Conservation (phyloP, 2,329 filamentous ascomycete genomes). For the Colletotrichum cuscutae region DNA sequence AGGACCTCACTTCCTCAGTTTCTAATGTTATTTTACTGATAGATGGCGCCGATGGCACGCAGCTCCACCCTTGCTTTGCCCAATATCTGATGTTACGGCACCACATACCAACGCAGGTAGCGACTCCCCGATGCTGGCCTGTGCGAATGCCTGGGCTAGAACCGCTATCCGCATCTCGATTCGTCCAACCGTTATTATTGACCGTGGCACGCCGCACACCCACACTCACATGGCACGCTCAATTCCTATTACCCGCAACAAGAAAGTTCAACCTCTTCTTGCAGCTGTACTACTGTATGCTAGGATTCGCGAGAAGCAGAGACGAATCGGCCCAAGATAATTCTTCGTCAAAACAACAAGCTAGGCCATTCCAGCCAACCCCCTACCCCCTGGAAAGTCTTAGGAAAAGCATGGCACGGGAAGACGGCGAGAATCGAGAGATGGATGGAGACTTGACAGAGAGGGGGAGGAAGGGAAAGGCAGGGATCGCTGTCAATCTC, state of each 20-base stretch:
- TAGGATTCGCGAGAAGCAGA: not conserved
- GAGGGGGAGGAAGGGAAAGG: not conserved
- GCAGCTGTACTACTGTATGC: slow-evolving; percentile 17
- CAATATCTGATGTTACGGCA: slow-evolving; percentile 32
- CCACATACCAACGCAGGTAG: slow-evolving; percentile 28
- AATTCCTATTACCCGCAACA: not conserved
- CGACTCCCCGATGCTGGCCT: slow-evolving; percentile 16
- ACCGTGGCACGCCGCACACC: not conserved
- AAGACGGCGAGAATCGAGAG: not conserved
- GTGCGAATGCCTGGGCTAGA: not conserved
- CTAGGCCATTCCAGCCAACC: slow-evolving; percentile 6
- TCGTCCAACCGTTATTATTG: slow-evolving; percentile 5
- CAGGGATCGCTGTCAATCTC: slow-evolving; percentile 13
- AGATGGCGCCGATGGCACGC: not conserved
- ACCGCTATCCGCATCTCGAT: not conserved
- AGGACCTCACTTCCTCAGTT: not conserved
- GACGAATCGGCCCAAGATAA: slow-evolving; percentile 14
- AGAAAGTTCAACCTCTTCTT: slow-evolving; percentile 14
- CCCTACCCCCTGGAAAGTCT: not conserved
- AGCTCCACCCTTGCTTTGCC: slow-evolving; percentile 26
- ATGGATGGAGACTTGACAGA: not conserved
- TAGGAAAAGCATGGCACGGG: not conserved
- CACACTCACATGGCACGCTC: slow-evolving; percentile 1
- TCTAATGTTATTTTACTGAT: not conserved
- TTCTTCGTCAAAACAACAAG: not conserved